These are phyloP conservation scores for Brassica carinata DNA, from an alignment of 345 rosid species.

Conservation along the genomic window DNA sequence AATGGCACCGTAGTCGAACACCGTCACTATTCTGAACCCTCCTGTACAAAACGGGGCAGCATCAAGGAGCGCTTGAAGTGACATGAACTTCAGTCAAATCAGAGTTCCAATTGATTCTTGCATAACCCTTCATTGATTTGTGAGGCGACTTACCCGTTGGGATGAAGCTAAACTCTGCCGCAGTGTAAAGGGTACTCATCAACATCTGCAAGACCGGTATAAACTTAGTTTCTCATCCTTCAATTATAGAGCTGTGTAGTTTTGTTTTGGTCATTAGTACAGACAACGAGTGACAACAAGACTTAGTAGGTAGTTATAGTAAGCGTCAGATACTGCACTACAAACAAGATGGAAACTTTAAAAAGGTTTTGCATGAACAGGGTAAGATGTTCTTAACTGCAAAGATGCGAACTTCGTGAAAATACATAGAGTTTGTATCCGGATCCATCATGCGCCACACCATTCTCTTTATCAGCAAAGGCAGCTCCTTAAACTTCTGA, in stretches of 20 bases:
- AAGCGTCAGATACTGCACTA: too few relatives aligned
- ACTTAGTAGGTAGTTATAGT: neutral
- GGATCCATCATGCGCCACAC: constrained; percentile 80
- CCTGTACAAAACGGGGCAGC: constrained; percentile 41
- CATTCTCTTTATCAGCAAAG: constrained; percentile 66
- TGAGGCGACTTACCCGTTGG: constrained; percentile 57
- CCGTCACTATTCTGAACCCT: constrained; percentile 52
- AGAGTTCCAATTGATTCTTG: neutral
- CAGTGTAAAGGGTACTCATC: constrained; percentile 60
- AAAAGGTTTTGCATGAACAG: neutral
- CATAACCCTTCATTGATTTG: neutral
- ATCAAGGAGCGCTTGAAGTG: constrained; percentile 4
- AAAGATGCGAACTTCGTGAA: constrained; percentile 69
- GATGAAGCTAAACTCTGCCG: constrained; percentile 67
- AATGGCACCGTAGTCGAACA: constrained; percentile 65
- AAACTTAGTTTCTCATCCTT: constrained; percentile 10
- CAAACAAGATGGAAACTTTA: too few relatives aligned
- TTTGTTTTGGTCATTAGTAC: neutral
- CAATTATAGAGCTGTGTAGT: neutral
- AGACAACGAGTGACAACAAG: neutral
- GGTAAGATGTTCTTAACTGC: constrained; percentile 59
- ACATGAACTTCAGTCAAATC: neutral
- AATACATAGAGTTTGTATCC: constrained; percentile 51
- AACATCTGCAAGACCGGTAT: constrained; percentile 54
- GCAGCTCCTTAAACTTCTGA: constrained; percentile 67